Evolutionary conservation across 345 rosid species (phyloP), one percentile per base, ranked within the genome.

Genomic region (Linum lewisii): DNA sequence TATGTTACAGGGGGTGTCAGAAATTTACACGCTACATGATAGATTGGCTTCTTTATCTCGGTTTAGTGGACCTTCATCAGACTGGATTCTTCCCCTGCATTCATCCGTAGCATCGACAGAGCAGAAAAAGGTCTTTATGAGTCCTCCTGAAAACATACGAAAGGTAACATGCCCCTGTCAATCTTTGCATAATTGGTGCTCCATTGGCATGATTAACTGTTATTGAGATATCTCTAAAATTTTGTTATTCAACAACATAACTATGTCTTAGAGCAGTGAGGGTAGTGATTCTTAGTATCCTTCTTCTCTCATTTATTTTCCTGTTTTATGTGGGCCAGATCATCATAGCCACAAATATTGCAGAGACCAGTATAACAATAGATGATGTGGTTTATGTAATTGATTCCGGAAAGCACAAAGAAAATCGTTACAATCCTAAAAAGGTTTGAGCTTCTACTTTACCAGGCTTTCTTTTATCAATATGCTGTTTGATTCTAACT

Each of bases 331-430:
- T 44, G 24, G 15, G 68, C 61, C 78, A 91, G 98, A 81, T 91
- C 67, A 91, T 91, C 47, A 64, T 84, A 55, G 96, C 98, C 44
- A 91, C 98, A 62, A 90, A 86, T 65, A 86, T 86, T 75, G 88
- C 90, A 44, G 90, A 91, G 86, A 90, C 95, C 49, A 90, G 96
- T 71, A 81, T 91, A 73, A 91, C 96, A 57, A 85, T 91, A 57
- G 96, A 85, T 69, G 98, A 91, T 77, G 95, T 90, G 29, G 91
- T 90, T 44, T 90, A 82, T 66, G 97, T 90, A 71, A 81, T 90
- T 53, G 95, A 87, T 68, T 82, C 91, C 71, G 97, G 97, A 66
- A 87, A 79, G 78, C 97, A 90, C 70, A 90, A 90, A 79, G 97
- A 90, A 70, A 85, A 82, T 70, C 87, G 94, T 68, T 90, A 82